These are phyloP conservation scores for Colletotrichum brevisporum DNA, from an alignment of 2,329 filamentous ascomycete species.

Conservation along the genomic window DNA sequence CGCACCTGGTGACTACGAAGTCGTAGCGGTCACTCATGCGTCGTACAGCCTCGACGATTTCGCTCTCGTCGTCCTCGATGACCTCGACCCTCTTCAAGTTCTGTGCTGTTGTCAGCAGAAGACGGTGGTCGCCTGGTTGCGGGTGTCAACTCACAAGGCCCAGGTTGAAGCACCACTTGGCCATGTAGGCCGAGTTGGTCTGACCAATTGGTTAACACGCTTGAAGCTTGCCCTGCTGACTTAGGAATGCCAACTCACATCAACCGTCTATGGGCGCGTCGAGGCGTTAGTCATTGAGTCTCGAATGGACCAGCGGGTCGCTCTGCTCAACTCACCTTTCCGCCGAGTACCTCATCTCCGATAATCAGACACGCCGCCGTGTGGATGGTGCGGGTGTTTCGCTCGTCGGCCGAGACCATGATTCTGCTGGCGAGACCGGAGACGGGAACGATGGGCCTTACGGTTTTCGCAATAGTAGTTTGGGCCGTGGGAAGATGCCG, in stretches of 20 bases:
- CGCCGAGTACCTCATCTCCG: slow-evolving; percentile 95
- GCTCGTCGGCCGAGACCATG: slow-evolving; percentile 67
- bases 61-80: slow-evolving; percentile 90
- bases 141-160: slow-evolving; percentile 66
- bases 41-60: slow-evolving; percentile 88
- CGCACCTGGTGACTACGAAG: slow-evolving; percentile 87
- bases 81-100: slow-evolving; percentile 90
- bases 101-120: slow-evolving; percentile 50
- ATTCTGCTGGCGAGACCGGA: slow-evolving; percentile 48
- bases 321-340: slow-evolving; percentile 77
- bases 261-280: slow-evolving; percentile 51
- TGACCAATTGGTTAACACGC: slow-evolving; percentile 47
- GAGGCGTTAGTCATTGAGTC: slow-evolving; percentile 3
- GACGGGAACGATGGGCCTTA: slow-evolving; percentile 44
- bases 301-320: neutral
- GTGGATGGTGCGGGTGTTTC: slow-evolving; percentile 78
- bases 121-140: neutral
- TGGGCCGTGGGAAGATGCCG: slow-evolving; percentile 70
- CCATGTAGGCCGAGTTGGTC: slow-evolving; percentile 76
- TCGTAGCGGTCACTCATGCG: slow-evolving; percentile 94
- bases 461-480: slow-evolving; percentile 43
- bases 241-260: slow-evolving; percentile 50
- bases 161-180: slow-evolving; percentile 74
- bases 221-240: slow-evolving; percentile 8
- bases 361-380: slow-evolving; percentile 96